phyloP scores from a whole-genome alignment of 345 rosid species.

The Gossypioides kirkii region DNA sequence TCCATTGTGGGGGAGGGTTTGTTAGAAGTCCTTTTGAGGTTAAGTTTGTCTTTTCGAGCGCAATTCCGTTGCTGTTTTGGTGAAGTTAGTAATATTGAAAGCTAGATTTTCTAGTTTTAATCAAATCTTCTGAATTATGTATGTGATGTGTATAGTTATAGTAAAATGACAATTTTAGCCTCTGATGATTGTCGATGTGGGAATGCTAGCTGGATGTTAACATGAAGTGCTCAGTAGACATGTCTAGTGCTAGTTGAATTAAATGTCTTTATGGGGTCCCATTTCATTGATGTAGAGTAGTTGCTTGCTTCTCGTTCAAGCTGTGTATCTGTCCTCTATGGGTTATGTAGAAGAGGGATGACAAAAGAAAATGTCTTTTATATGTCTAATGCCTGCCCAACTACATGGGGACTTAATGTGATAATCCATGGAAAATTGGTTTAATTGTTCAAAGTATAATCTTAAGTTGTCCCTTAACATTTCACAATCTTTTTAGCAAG shows the following conservation, averaged over 20 bases:
- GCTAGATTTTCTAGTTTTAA: slow-evolving; percentile 9
- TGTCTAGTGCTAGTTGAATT: slow-evolving; percentile 28
- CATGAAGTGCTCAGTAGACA: slow-evolving; percentile 23
- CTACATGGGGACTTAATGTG: slow-evolving; percentile 37
- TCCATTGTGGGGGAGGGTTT: slow-evolving; percentile 19
- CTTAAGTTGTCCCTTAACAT: slow-evolving; percentile 8
- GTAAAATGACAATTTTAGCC: slow-evolving; percentile 29
- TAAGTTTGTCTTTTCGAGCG: slow-evolving; percentile 25
- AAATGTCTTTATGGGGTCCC: slow-evolving; percentile 44
- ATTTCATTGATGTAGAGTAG: slow-evolving; percentile 18
- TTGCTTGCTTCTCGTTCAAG: slow-evolving; percentile 36
- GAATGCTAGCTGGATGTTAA: slow-evolving; percentile 46
- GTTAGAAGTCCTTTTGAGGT: slow-evolving; percentile 36
- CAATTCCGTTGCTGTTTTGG: not conserved
- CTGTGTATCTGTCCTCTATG: slow-evolving; percentile 36
- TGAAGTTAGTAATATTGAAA: not conserved
- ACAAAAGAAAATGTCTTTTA: slow-evolving; percentile 30
- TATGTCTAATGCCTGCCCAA: slow-evolving; percentile 41
- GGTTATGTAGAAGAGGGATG: slow-evolving; percentile 28
- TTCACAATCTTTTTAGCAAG: not conserved
- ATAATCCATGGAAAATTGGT: slow-evolving; percentile 19
- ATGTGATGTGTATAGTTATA: not conserved
- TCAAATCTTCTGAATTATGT: not conserved
- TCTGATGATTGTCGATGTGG: slow-evolving; percentile 5
- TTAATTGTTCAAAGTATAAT: slow-evolving; percentile 10